A percentile compares a stretch with the other conserved stretches of the same genome.
These are phyloP conservation scores for Metschnikowia santaceciliae DNA, from an alignment of 805 yeast genomes.

Conservation along the genomic window DNA sequence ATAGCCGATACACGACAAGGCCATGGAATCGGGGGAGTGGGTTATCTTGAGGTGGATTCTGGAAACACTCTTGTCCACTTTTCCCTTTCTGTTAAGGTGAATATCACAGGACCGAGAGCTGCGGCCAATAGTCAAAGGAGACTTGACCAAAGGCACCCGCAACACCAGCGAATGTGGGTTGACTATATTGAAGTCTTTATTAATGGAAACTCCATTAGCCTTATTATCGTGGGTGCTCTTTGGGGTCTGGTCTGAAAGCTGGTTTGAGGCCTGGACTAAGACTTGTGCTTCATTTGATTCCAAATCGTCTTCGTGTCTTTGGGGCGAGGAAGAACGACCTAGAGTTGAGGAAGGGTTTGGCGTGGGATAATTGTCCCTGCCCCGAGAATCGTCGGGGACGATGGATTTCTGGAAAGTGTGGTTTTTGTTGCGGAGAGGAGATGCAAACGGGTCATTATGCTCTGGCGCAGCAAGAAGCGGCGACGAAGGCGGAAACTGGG, in stretches of 20 bases:
- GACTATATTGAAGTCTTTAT: constrained; percentile 33
- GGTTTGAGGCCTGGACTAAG: too few relatives aligned
- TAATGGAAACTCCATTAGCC: constrained; percentile 16
- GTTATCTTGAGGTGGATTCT: constrained; percentile 59
- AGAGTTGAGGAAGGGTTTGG: constrained; percentile 62
- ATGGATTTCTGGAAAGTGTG: not conserved
- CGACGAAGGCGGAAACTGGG: constrained; percentile 52
- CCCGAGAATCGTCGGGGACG: constrained; percentile 9
- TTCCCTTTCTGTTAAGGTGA: constrained; percentile 26
- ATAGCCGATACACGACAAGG: constrained; percentile 70
- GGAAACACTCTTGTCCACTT: constrained; percentile 56
- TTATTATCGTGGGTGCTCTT: too few relatives aligned
- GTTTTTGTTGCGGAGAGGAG: constrained; percentile 5
- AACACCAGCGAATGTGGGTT: constrained; percentile 30
- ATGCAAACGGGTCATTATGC: constrained; percentile 13
- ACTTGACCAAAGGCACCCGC: constrained; percentile 42
- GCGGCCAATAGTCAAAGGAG: constrained; percentile 55
- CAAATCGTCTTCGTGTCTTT: constrained; percentile 12
- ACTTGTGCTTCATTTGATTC: not conserved
- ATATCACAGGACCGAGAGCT: constrained; percentile 59
- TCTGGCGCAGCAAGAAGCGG: constrained; percentile 36
- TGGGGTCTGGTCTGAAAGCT: too few relatives aligned
- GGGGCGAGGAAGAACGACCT: constrained; percentile 42
- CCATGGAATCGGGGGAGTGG: constrained; percentile 42
- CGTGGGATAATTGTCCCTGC: constrained; percentile 50